A percentile compares a stretch with the other conserved stretches of the same genome.
Evolutionary conservation across 805 yeast species (phyloP).

Genomic region (Cyberlindnera xylosilytica): DNA sequence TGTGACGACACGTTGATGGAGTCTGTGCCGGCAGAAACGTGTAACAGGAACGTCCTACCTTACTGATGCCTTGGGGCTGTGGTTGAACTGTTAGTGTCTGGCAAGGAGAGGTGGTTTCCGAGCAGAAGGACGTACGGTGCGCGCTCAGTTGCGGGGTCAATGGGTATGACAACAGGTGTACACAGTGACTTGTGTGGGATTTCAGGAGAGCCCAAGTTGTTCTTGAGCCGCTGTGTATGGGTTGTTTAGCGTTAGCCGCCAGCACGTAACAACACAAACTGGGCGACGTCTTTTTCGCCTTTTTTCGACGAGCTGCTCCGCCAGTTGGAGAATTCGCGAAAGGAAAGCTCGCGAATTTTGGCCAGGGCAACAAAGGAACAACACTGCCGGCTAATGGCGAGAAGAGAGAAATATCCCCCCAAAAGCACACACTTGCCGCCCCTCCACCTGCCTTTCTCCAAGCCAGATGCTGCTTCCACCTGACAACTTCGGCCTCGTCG

Average conservation of each 20-base stretch:
- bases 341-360: too few species aligned
- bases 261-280: not conserved
- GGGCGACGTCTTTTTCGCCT: not conserved
- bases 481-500: constrained; percentile 87
- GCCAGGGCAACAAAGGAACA: too few species aligned
- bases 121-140: too few species aligned
- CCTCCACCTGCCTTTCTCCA: not conserved
- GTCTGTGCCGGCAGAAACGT: not conserved
- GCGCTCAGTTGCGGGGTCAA: not conserved
- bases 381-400: too few species aligned
- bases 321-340: not conserved
- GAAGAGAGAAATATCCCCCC: too few species aligned
- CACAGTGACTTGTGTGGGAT: too few species aligned
- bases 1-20: constrained; percentile 15
- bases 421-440: too few species aligned
- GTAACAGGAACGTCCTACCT: not conserved
- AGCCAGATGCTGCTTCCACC: constrained; percentile 83
- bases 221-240: too few species aligned
- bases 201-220: too few species aligned
- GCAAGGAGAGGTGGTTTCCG: not conserved
- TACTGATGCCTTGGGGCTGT: not conserved
- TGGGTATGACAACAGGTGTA: not conserved
- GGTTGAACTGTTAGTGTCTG: not conserved
- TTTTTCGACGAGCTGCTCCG: not conserved
- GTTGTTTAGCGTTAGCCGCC: too few species aligned